These are phyloP conservation scores for Fomes fomentarius DNA, from an alignment of 1,284 basidiomycete species.

Conservation along the genomic window DNA sequence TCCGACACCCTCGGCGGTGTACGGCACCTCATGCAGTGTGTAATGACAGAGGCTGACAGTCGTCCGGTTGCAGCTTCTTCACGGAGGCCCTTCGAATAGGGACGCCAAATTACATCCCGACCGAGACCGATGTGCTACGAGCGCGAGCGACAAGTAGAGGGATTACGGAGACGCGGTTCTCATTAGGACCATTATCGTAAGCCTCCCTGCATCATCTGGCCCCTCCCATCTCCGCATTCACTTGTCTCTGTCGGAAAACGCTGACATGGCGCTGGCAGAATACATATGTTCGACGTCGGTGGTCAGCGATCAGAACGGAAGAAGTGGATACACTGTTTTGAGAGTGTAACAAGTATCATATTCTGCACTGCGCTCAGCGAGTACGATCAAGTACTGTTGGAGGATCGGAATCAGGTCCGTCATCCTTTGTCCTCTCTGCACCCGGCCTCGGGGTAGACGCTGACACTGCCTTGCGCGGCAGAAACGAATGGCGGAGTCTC, in stretches of 20 bases:
- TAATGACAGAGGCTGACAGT: constrained; percentile 1
- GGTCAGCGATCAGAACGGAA: constrained; percentile 93
- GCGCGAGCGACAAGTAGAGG: constrained; percentile 93
- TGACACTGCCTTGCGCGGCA: too few relatives aligned
- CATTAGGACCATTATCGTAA: constrained; percentile 68
- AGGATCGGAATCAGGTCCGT: constrained; percentile 77
- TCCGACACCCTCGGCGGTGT: constrained; percentile 6
- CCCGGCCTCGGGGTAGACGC: too few relatives aligned
- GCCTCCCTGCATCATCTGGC: constrained; percentile 12
- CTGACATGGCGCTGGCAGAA: constrained; percentile 46
- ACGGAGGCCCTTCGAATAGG: constrained; percentile 84
- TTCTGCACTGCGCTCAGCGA: constrained; percentile 95
- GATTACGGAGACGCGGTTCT: constrained; percentile 89
- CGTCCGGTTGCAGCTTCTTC: constrained; percentile 74
- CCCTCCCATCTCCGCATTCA: constrained; percentile 13
- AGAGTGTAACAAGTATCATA: constrained; percentile 93
- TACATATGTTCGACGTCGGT: constrained; percentile 95
- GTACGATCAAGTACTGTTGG: constrained; percentile 89
- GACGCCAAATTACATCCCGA: constrained; percentile 79
- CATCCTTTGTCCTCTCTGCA: background rate
- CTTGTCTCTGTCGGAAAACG: constrained; percentile 32
- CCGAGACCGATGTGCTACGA: constrained; percentile 87
- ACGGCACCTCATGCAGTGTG: background rate
- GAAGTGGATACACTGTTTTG: constrained; percentile 96
- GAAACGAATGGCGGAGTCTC: constrained; percentile 96